Evolutionary conservation across 192 early-diverging fungal species (phyloP), one percentile per base, ranked within the genome.

Genomic region (Podila horticola): DNA sequence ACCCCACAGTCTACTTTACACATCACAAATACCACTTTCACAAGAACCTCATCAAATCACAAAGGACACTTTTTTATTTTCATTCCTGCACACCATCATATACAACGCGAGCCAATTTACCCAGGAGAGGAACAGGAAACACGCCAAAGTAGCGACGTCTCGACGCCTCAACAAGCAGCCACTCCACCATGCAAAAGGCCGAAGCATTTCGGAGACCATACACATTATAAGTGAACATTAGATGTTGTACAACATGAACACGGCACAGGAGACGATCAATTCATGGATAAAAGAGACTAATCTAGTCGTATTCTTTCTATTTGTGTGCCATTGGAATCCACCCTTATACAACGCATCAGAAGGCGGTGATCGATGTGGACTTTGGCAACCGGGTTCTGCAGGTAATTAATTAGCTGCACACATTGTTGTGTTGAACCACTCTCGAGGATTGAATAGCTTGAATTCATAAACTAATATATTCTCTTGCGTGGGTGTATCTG

Each of bases 331-430:
- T 55, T 55, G 52, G 52, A 55, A 55, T 65, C 20, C 58, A 6
- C 13, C 63, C 63, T 75, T 72, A 62, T 71, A 88, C 87, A 48
- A 86, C 82, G 82, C 87, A 88, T 69, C 85, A 88, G 64, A 83
- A 86, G 50, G 86, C 84, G 45, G 87, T 86, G 36, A 79, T 88
- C 22, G 87, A 88, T 55, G 75, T 88, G 15, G 85, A 86, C 82
- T 84, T 83, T 61, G 63, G 65, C 50, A 81, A 81, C 26, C 79
- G 83, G 58, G 62, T 79, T n/a, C 74, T 88, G n/a, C 33, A 79
- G 74, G 87, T 88, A 86, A 22, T 62, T 33, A 62, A 58, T 19
- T 30, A 30, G 34, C 17, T 19, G 45, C 10, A 20, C 17, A 8
- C 5, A n/a, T 6, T 31, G 20, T 34, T n/a, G 6, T 7, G 11